Evolutionary conservation across 495 filamentous ascomycete genomes (phyloP).

Genomic region (Penicillium odoratum): DNA sequence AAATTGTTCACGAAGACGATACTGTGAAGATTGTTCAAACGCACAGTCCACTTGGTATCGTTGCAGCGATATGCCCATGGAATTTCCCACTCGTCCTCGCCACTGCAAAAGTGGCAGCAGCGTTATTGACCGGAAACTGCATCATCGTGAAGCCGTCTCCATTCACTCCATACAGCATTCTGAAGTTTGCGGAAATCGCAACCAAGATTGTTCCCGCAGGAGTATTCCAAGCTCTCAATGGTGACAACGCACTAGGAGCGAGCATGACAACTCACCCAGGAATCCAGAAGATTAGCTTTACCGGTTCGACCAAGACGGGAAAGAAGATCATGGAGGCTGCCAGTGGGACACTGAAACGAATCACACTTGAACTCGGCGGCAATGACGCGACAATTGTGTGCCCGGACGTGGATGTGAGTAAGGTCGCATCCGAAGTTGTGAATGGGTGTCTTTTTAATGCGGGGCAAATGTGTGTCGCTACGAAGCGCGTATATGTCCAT

Average conservation of each 20-base stretch:
- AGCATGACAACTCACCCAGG: constrained; percentile 56
- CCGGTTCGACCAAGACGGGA: constrained; percentile 62
- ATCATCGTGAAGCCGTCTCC: constrained; percentile 62
- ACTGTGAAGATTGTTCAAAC: constrained; percentile 34
- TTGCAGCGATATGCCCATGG: constrained; percentile 56
- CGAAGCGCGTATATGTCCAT: constrained; percentile 66
- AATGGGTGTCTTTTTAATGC: constrained; percentile 16
- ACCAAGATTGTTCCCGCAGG: constrained; percentile 62
- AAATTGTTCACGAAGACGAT: neutral
- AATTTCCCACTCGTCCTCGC: constrained; percentile 59
- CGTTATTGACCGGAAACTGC: constrained; percentile 57
- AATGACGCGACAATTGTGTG: constrained; percentile 64
- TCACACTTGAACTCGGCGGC: constrained; percentile 60
- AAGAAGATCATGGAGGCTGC: constrained; percentile 61
- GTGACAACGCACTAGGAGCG: constrained; percentile 64
- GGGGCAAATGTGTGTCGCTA: constrained; percentile 57
- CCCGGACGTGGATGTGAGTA: constrained; percentile 59
- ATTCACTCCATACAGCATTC: constrained; percentile 64
- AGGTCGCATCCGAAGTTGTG: constrained; percentile 17
- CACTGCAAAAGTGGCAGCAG: constrained; percentile 54
- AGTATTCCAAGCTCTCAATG: constrained; percentile 65
- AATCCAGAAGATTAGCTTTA: constrained; percentile 69
- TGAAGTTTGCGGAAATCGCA: constrained; percentile 65
- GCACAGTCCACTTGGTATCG: constrained; percentile 51
- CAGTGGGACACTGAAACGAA: constrained; percentile 61